A percentile compares a stretch with the other conserved stretches of the same genome.
Conservation (phyloP, 441 rosid genomes). For the Manihot esculenta region DNA sequence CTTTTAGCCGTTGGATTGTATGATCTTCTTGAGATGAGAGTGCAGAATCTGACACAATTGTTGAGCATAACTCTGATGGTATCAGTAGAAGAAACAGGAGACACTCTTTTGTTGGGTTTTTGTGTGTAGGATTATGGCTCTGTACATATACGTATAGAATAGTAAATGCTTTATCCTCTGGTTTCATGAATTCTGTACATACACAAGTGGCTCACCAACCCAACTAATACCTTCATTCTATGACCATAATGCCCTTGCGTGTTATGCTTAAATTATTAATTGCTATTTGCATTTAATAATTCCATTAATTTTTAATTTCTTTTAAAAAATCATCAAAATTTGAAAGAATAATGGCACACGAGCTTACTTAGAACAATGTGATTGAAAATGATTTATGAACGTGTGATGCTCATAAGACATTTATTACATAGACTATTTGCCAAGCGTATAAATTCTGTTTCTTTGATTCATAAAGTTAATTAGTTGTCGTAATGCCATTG, state of each 20-base stretch:
- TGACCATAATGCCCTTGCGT: slow-evolving; percentile 28
- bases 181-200: neutral
- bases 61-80: slow-evolving; percentile 15
- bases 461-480: too few relatives aligned
- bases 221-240: slow-evolving; percentile 21
- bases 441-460: neutral
- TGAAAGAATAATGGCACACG: too few relatives aligned
- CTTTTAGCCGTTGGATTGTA: slow-evolving; percentile 23
- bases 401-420: neutral
- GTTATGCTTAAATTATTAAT: neutral
- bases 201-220: slow-evolving; percentile 31
- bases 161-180: neutral
- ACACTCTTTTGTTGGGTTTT: slow-evolving; percentile 13
- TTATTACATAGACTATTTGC: neutral
- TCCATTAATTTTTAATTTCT: too few relatives aligned
- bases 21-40: neutral
- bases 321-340: too few relatives aligned
- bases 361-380: neutral
- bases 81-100: slow-evolving; percentile 20
- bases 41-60: slow-evolving; percentile 24
- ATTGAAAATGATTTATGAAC: slow-evolving; percentile 16
- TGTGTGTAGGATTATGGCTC: neutral
- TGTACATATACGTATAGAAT: neutral
- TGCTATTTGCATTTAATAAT: neutral
- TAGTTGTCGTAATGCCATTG: too few relatives aligned